phyloP scores from a whole-genome alignment of 805 yeast genomes.

The Barnettozyma californica region DNA sequence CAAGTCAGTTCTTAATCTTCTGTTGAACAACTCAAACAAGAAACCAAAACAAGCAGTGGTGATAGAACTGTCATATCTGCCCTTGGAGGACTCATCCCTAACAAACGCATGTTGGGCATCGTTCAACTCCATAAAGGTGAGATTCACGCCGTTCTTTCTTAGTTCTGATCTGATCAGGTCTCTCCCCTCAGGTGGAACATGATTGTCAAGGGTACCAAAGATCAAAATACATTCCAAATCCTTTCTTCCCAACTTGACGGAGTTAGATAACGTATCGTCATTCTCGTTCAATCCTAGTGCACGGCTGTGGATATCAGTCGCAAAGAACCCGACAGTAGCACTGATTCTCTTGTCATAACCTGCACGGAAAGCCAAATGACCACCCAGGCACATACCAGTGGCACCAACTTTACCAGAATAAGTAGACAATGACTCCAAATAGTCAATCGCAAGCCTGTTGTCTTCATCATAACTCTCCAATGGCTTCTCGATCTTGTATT shows the following conservation, averaged over 20 bases:
- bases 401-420: slow-evolving; percentile 74
- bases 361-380: slow-evolving; percentile 73
- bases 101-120: slow-evolving; percentile 85
- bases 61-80: slow-evolving; percentile 76
- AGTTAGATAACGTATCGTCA: slow-evolving; percentile 60
- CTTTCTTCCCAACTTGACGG: slow-evolving; percentile 44
- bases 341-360: slow-evolving; percentile 58
- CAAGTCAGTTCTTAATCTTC: slow-evolving; percentile 59
- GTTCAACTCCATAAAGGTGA: slow-evolving; percentile 68
- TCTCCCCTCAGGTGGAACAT: slow-evolving; percentile 74
- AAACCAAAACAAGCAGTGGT: slow-evolving; percentile 64
- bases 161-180: slow-evolving; percentile 60
- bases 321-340: slow-evolving; percentile 72
- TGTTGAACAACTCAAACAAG: slow-evolving; percentile 63
- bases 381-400: slow-evolving; percentile 86
- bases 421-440: slow-evolving; percentile 49
- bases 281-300: slow-evolving; percentile 58
- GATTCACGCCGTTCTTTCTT: slow-evolving; percentile 52
- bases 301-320: slow-evolving; percentile 71
- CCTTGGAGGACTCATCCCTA: slow-evolving; percentile 73
- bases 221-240: slow-evolving; percentile 58
- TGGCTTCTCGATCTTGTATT: slow-evolving; percentile 60
- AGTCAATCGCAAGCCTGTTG: slow-evolving; percentile 56
- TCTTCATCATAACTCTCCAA: slow-evolving; percentile 74
- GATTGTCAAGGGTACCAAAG: slow-evolving; percentile 75